phyloP scores from a whole-genome alignment of 148 eudicot species.

The Tetragonia tetragonoides region DNA sequence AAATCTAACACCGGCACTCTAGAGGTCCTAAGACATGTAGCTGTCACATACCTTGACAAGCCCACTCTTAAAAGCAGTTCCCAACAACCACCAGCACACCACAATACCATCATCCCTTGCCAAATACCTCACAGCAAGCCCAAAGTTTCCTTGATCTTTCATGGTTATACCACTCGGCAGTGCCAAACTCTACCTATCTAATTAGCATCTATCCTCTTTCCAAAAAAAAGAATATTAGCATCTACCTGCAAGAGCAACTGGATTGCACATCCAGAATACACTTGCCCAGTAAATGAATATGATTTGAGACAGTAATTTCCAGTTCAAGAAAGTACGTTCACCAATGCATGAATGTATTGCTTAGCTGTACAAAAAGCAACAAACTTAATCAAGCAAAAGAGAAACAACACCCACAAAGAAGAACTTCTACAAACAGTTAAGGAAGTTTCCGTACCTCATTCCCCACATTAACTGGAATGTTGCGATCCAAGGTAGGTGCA shows the following conservation, averaged over 20 bases:
- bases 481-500: slow-evolving; percentile 1
- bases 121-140: neutral
- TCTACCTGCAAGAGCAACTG: neutral
- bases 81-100: neutral
- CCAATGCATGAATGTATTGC: slow-evolving; percentile 10
- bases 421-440: slow-evolving; percentile 19
- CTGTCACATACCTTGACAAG: neutral
- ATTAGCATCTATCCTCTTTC: neutral
- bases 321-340: slow-evolving; percentile 1
- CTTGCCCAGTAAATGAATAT: neutral
- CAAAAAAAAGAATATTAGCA: no score
- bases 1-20: neutral
- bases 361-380: slow-evolving; percentile 10
- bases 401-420: slow-evolving; percentile 14
- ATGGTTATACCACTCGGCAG: neutral
- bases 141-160: neutral
- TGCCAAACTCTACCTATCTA: neutral
- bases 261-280: neutral
- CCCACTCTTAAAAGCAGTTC: neutral
- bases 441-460: slow-evolving; percentile 11
- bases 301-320: neutral
- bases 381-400: slow-evolving; percentile 28
- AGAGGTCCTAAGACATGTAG: neutral
- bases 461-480: neutral
- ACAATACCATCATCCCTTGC: neutral